Conservation (phyloP, 345 rosid species). For the Syzygium aromaticum region DNA sequence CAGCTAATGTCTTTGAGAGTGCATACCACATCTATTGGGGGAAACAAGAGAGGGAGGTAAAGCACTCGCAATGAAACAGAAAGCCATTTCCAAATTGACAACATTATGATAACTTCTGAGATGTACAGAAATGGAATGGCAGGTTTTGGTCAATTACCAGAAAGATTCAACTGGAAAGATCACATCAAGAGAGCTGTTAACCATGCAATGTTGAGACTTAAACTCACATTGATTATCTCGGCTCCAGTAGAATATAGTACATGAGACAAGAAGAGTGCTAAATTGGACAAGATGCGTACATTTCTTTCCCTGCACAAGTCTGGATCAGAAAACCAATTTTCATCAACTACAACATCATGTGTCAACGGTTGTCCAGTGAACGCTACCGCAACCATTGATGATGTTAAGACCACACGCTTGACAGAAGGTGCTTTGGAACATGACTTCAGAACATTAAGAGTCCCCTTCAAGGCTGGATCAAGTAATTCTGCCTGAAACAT, state of each 20-base stretch:
- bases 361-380: slow-evolving; percentile 51
- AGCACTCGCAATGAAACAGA: not conserved
- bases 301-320: slow-evolving; percentile 33
- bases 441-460: slow-evolving; percentile 69
- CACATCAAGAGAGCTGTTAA: not conserved
- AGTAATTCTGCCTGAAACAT: slow-evolving; percentile 58
- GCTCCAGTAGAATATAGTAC: not conserved
- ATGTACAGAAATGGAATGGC: not conserved
- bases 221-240: not conserved
- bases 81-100: not conserved
- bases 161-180: not conserved
- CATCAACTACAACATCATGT: slow-evolving; percentile 69
- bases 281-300: slow-evolving; percentile 16
- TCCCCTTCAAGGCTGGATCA: slow-evolving; percentile 88
- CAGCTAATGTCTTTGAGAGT: slow-evolving; percentile 85
- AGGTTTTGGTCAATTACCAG: not conserved
- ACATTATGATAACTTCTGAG: not conserved
- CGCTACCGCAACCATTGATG: slow-evolving; percentile 65
- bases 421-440: slow-evolving; percentile 57
- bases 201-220: not conserved
- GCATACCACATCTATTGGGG: slow-evolving; percentile 66
- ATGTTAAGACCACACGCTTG: slow-evolving; percentile 70
- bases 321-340: slow-evolving; percentile 69
- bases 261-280: not conserved
- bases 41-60: not conserved